A percentile compares a stretch with the other conserved stretches of the same genome.
phyloP scores from a whole-genome alignment of 257 asterid species.

The Ehretia macrophylla region DNA sequence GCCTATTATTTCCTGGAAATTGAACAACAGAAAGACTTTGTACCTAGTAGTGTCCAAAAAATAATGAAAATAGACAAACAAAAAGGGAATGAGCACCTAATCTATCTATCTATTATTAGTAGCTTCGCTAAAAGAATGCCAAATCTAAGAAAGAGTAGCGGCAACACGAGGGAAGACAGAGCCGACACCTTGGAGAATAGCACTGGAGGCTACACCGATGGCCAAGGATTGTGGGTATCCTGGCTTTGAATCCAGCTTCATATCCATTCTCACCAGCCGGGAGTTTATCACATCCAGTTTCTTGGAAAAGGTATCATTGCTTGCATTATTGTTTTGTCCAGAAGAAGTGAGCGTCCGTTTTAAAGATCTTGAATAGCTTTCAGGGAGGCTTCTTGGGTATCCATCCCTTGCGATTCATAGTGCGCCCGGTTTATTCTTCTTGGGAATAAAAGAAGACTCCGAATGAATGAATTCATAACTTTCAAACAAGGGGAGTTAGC shows the following conservation, averaged over 20 bases:
- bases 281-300: slow-evolving; percentile 66
- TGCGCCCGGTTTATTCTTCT: too few species aligned
- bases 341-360: slow-evolving; percentile 34
- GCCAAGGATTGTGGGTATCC: slow-evolving; percentile 60
- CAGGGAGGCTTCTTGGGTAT: slow-evolving; percentile 65
- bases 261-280: slow-evolving; percentile 57
- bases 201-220: slow-evolving; percentile 62
- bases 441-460: too few species aligned
- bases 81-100: too few species aligned
- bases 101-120: too few species aligned
- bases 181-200: slow-evolving; percentile 15
- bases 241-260: slow-evolving; percentile 82
- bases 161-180: slow-evolving; percentile 32
- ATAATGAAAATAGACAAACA: too few species aligned
- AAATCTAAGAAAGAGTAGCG: slow-evolving; percentile 43
- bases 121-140: slow-evolving; percentile 54
- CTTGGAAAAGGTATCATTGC: slow-evolving; percentile 30
- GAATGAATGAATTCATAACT: too few species aligned
- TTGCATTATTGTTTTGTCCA: slow-evolving; percentile 24
- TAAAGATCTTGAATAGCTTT: slow-evolving; percentile 82
- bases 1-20: too few species aligned
- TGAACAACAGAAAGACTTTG: too few species aligned
- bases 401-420: slow-evolving; percentile 79
- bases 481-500: too few species aligned
- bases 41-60: too few species aligned